These are phyloP conservation scores for Tinospora cordifolia DNA, from an alignment of 164 flowering plant species.

Conservation along the genomic window DNA sequence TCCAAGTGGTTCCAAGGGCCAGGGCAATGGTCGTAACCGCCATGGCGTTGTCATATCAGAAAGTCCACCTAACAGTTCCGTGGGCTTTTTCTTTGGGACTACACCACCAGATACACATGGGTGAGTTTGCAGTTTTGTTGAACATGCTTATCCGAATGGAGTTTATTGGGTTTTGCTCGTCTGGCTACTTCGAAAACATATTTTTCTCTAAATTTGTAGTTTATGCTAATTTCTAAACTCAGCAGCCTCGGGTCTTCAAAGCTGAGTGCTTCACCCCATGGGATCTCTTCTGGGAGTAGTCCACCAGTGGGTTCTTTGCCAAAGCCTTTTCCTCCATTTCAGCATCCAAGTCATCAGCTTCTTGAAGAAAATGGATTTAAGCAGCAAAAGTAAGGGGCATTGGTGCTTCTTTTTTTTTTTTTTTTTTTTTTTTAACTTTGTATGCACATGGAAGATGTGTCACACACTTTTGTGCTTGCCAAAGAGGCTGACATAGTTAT, in stretches of 20 bases:
- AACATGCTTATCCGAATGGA: neutral
- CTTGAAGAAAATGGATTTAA: constrained; percentile 89
- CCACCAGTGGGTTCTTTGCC: constrained; percentile 94
- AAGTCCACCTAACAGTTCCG: constrained; percentile 88
- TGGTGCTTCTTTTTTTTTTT: constrained; percentile 4
- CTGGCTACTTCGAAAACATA: neutral
- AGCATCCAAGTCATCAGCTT: constrained; percentile 96
- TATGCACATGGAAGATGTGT: neutral
- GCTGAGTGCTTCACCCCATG: constrained; percentile 72
- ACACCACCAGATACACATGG: constrained; percentile 84
- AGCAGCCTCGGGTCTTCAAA: constrained; percentile 59
- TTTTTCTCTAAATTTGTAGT: neutral
- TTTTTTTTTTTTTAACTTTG: neutral
- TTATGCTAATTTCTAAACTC: constrained; percentile 4
- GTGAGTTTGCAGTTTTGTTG: constrained; percentile 33
- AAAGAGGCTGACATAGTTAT: neutral
- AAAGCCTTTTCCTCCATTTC: constrained; percentile 86
- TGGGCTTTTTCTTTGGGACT: constrained; percentile 91
- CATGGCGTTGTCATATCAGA: constrained; percentile 58
- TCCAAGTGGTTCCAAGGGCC: constrained; percentile 53
- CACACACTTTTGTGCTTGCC: neutral
- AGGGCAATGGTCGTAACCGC: constrained; percentile 48
- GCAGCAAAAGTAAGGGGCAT: constrained; percentile 75
- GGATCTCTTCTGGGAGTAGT: constrained; percentile 59
- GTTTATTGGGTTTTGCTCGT: neutral